phyloP scores from a whole-genome alignment of 2,329 filamentous ascomycete genomes.

The Boeremia exigua region DNA sequence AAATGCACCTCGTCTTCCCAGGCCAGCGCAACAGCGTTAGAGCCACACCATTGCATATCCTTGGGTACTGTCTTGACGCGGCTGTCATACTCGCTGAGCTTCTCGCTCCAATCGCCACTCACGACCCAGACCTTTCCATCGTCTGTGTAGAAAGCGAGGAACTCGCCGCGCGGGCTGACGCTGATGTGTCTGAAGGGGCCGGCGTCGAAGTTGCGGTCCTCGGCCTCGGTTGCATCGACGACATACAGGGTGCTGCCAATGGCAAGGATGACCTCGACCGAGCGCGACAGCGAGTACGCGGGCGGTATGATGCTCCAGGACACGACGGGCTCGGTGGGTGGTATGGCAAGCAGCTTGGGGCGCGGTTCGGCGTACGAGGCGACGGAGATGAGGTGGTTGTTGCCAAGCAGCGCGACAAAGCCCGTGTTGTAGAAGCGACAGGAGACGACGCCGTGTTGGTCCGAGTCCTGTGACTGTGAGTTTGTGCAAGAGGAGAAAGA shows the following conservation, averaged over 20 bases:
- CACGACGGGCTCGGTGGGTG: slow-evolving; percentile 78
- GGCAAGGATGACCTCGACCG: slow-evolving; percentile 89
- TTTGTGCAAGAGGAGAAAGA: neutral
- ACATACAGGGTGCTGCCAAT: slow-evolving; percentile 84
- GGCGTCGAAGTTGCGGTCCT: slow-evolving; percentile 88
- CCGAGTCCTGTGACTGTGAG: slow-evolving; percentile 59
- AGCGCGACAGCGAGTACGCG: slow-evolving; percentile 84
- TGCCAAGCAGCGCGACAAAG: slow-evolving; percentile 89
- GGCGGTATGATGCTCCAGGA: slow-evolving; percentile 92
- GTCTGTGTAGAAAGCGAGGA: slow-evolving; percentile 83
- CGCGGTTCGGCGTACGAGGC: slow-evolving; percentile 88
- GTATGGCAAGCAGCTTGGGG: slow-evolving; percentile 78
- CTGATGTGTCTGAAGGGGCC: slow-evolving; percentile 91
- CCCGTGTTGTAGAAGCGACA: slow-evolving; percentile 91
- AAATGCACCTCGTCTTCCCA: slow-evolving; percentile 99
- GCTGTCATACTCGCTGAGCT: slow-evolving; percentile 89
- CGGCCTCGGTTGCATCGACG: slow-evolving; percentile 85
- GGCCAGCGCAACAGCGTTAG: slow-evolving; percentile 88
- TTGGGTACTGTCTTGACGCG: slow-evolving; percentile 83
- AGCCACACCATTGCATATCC: slow-evolving; percentile 94
- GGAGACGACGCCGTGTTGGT: slow-evolving; percentile 84
- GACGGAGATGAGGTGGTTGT: slow-evolving; percentile 88
- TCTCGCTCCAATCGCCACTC: slow-evolving; percentile 91
- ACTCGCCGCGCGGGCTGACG: slow-evolving; percentile 89
- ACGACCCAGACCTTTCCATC: slow-evolving; percentile 89